Conservation (phyloP, 257 asterid genomes). For the Solanum phureja region DNA sequence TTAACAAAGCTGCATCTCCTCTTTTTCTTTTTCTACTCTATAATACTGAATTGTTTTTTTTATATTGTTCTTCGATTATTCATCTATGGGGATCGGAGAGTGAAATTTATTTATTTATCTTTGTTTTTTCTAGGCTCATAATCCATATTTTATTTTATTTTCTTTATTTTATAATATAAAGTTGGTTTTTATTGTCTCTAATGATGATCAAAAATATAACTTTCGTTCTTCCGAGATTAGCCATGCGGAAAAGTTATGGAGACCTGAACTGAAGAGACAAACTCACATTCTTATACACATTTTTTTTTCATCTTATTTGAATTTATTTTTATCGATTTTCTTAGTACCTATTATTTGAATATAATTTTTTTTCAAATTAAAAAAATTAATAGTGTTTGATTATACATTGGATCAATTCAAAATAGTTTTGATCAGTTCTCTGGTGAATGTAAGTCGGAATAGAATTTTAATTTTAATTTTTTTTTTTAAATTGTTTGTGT, state of each 20-base stretch:
- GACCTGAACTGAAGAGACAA: constrained; percentile 58
- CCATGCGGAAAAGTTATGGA: constrained; percentile 42
- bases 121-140: background rate
- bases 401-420: too few species aligned
- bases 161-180: background rate
- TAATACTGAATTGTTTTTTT: background rate
- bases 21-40: background rate
- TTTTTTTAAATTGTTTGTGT: too few species aligned
- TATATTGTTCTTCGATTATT: background rate
- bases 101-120: background rate
- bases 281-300: background rate
- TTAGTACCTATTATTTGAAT: too few species aligned
- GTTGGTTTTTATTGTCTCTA: constrained; percentile 12
- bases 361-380: too few species aligned
- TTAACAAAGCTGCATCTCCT: background rate
- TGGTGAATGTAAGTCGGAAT: too few species aligned
- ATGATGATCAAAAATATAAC: constrained; percentile 32
- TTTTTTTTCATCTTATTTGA: background rate
- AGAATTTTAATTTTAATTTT: too few species aligned
- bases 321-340: too few species aligned
- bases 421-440: too few species aligned
- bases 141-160: background rate
- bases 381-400: too few species aligned
- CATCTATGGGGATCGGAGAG: background rate
- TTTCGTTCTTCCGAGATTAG: constrained; percentile 54